Conservation (phyloP, 108 stramenopile genomes). For the Cyclotella distinguenda region DNA sequence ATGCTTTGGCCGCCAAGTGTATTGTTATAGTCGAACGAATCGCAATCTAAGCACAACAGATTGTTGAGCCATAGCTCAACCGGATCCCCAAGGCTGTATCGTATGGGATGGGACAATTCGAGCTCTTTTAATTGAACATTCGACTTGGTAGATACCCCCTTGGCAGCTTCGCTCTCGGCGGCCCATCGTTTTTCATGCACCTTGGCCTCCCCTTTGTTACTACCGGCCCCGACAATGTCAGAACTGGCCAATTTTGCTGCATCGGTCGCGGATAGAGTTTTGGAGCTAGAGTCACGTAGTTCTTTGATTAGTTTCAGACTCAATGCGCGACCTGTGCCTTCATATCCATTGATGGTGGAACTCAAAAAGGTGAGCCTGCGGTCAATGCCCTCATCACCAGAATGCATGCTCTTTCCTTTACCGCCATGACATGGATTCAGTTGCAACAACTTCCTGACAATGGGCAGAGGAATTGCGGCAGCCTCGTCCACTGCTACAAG, state of each 20-base stretch:
- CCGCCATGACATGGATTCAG: constrained; percentile 23
- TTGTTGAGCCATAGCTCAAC: constrained; percentile 96
- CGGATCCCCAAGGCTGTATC: constrained; percentile 91
- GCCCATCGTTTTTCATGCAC: constrained; percentile 92
- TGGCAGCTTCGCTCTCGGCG: constrained; percentile 71
- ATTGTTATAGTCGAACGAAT: constrained; percentile 50
- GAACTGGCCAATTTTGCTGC: constrained; percentile 68
- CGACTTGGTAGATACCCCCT: constrained; percentile 22
- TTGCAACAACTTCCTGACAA: constrained; percentile 87
- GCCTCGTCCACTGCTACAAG: constrained; percentile 98
- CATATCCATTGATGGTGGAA: constrained; percentile 99
- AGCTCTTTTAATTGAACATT: constrained; percentile 79
- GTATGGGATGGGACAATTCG: constrained; percentile 92
- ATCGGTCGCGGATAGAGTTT: constrained; percentile 44
- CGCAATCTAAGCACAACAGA: constrained; percentile 92
- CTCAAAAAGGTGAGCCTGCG: constrained; percentile 90
- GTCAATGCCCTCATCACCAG: constrained; percentile 42
- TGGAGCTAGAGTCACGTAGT: constrained; percentile 78
- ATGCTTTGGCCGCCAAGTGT: constrained; percentile 27
- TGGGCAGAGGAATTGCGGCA: constrained; percentile 97
- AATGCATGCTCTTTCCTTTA: constrained; percentile 40
- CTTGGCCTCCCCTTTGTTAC: constrained; percentile 87
- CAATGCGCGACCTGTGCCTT: constrained; percentile 97
- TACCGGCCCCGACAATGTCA: constrained; percentile 64
- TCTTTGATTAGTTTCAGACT: constrained; percentile 97